Percentiles rank a stretch among this genome's conserved stretches.
Evolutionary conservation across 768 basidiomycete species (phyloP).

Genomic region (Epithele typhae): DNA sequence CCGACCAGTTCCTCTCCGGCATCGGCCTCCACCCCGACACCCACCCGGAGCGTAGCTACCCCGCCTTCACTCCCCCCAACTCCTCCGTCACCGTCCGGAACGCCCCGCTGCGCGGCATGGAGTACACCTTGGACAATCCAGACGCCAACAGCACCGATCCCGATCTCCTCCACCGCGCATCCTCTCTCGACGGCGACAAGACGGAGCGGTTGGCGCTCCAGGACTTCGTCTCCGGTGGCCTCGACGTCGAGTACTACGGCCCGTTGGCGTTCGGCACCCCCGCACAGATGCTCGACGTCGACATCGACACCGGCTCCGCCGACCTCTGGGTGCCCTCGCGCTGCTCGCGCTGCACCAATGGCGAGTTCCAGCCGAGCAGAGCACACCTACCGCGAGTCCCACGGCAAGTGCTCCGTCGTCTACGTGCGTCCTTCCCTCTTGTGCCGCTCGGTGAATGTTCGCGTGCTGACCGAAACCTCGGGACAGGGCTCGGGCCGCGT

Average conservation of each 20-base stretch:
- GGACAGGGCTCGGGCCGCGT: conserved; percentile 51
- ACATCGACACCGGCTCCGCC: conserved; percentile 66
- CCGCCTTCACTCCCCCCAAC: conserved; percentile 17
- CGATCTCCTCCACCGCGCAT: neutral
- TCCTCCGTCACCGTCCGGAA: conserved; percentile 10
- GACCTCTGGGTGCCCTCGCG: conserved; percentile 56
- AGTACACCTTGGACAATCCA: neutral
- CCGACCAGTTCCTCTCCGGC: conserved; percentile 25
- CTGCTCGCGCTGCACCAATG: conserved; percentile 36
- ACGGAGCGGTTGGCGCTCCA: conserved; percentile 25
- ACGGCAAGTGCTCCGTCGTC: conserved; percentile 31
- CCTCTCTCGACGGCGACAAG: neutral
- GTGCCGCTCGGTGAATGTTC: neutral
- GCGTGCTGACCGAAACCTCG: neutral
- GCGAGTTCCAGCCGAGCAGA: conserved; percentile 34
- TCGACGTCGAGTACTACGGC: conserved; percentile 49
- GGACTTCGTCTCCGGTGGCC: conserved; percentile 34
- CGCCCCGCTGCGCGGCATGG: conserved; percentile 1
- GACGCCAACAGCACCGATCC: neutral
- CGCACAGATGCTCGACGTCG: conserved; percentile 46
- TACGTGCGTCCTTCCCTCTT: conserved; percentile 36
- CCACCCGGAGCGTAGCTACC: conserved; percentile 21
- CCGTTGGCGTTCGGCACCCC: conserved; percentile 50
- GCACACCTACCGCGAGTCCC: conserved; percentile 34
- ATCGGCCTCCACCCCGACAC: conserved; percentile 28